Evolutionary conservation across 139 green algal genomes (phyloP).

Genomic region (Astrephomene gubernaculifera): DNA sequence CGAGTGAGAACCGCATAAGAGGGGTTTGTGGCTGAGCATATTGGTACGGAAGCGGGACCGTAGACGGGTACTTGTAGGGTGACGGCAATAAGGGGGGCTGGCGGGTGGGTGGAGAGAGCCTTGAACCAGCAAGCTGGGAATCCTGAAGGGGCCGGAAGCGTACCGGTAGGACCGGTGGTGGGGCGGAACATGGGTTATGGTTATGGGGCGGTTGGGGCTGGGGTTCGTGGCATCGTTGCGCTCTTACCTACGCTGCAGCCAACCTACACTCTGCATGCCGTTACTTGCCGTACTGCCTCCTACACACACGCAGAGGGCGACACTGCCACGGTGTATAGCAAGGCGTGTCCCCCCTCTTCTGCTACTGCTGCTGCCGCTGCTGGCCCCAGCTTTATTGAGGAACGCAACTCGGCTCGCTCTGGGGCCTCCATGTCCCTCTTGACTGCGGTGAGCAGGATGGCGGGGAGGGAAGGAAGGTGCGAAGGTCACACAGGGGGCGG

Average conservation of each 20-base stretch:
- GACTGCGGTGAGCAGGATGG: not conserved
- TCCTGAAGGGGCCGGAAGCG: too few species aligned
- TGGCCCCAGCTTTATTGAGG: not conserved
- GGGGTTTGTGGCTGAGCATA: not conserved
- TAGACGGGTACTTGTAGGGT: not conserved
- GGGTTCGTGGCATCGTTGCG: not conserved
- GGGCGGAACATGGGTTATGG: too few species aligned
- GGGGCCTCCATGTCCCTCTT: not conserved
- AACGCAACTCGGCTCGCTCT: not conserved
- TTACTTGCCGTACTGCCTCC: not conserved
- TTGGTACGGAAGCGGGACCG: not conserved
- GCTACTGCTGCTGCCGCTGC: too few species aligned
- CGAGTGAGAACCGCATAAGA: not conserved
- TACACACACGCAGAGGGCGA: conserved; percentile 5
- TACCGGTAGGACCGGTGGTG: too few species aligned
- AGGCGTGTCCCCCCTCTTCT: too few species aligned
- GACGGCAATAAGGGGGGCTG: not conserved
- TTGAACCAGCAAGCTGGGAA: too few species aligned
- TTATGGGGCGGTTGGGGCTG: not conserved
- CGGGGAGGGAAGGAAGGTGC: not conserved
- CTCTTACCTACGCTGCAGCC: too few species aligned
- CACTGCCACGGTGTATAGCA: conserved; percentile 33
- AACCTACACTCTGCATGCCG: too few species aligned
- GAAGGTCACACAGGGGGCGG: not conserved
- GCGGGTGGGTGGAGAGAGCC: too few species aligned